phyloP scores from a whole-genome alignment of 371 early-diverging fungal genomes.

The Mortierella sp. region DNA sequence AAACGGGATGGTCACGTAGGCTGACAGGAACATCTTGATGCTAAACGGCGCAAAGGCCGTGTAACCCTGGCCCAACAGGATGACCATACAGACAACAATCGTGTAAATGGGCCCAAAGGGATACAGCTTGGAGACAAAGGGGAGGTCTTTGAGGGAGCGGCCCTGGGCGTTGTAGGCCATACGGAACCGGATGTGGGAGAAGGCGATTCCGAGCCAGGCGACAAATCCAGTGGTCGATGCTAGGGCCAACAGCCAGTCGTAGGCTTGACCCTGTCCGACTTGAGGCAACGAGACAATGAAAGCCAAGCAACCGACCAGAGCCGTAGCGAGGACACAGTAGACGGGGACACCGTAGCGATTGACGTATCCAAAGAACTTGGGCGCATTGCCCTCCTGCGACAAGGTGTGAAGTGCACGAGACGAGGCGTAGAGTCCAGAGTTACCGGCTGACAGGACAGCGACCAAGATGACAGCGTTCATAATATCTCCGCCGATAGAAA shows the following conservation, averaged over 20 bases:
- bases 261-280: constrained; percentile 58
- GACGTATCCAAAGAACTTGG: constrained; percentile 59
- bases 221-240: constrained; percentile 80
- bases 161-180: constrained; percentile 79
- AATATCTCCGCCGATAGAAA: constrained; percentile 72
- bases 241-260: constrained; percentile 70
- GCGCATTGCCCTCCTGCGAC: constrained; percentile 77
- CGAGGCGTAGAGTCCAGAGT: constrained; percentile 82
- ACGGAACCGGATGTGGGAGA: constrained; percentile 84
- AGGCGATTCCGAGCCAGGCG: constrained; percentile 83
- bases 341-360: constrained; percentile 64
- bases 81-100: constrained; percentile 63
- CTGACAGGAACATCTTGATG: constrained; percentile 28
- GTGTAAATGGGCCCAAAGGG: constrained; percentile 79
- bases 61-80: constrained; percentile 76
- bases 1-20: constrained; percentile 39
- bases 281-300: constrained; percentile 61
- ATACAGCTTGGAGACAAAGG: constrained; percentile 75
- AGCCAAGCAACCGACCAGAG: constrained; percentile 62
- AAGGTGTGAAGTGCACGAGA: constrained; percentile 78
- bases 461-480: constrained; percentile 84
- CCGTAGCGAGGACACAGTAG: constrained; percentile 62
- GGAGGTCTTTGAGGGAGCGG: constrained; percentile 70
- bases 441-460: constrained; percentile 78
- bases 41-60: constrained; percentile 37